phyloP scores from a whole-genome alignment of 345 rosid genomes.

The Hypericum perforatum region DNA sequence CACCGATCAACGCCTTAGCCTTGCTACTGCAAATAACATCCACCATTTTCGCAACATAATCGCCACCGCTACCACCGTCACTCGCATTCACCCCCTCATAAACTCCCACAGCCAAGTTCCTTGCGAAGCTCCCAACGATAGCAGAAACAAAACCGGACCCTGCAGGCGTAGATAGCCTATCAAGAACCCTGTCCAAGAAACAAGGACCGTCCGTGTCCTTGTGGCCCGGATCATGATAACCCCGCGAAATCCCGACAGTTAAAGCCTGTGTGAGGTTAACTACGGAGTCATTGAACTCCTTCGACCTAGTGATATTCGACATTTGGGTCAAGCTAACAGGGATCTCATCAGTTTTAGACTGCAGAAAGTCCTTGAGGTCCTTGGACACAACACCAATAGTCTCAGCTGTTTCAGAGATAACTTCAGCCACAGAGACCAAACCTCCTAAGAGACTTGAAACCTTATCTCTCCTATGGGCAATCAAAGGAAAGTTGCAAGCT shows the following conservation, averaged over 20 bases:
- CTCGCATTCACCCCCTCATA: constrained; percentile 13
- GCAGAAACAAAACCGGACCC: constrained; percentile 74
- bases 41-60: constrained; percentile 23
- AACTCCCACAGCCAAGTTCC: constrained; percentile 47
- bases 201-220: constrained; percentile 19
- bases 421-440: constrained; percentile 46
- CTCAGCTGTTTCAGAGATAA: constrained; percentile 51
- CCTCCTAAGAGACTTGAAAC: constrained; percentile 39
- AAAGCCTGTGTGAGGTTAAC: constrained; percentile 39
- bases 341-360: constrained; percentile 57
- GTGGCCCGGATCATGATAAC: constrained; percentile 19
- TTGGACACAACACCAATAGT: constrained; percentile 34
- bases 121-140: constrained; percentile 75
- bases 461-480: constrained; percentile 39
- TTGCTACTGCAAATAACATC: constrained; percentile 39
- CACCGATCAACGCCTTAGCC: constrained; percentile 47
- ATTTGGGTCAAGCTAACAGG: constrained; percentile 69
- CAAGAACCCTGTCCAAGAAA: constrained; percentile 43
- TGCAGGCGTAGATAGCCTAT: constrained; percentile 50
- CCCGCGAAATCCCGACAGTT: constrained; percentile 41
- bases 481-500: constrained; percentile 49
- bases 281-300: constrained; percentile 43
- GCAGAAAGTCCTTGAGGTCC: constrained; percentile 45
- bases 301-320: constrained; percentile 42
- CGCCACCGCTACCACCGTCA: constrained; percentile 5